phyloP scores from a whole-genome alignment of 768 basidiomycete species.

The Termitomyces sp. region DNA sequence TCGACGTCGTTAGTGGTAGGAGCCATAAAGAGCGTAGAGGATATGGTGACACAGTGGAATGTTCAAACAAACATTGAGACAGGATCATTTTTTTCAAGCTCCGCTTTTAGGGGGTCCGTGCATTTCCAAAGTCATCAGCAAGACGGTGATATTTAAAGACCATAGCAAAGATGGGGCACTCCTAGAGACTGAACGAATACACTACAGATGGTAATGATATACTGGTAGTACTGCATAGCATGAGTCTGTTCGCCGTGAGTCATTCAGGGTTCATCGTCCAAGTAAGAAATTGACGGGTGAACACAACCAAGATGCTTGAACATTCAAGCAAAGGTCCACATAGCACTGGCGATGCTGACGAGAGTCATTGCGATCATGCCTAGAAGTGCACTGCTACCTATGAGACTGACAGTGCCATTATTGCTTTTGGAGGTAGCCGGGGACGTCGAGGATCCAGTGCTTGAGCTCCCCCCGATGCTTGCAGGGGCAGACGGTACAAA shows the following conservation, averaged over 20 bases:
- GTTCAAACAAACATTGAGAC: constrained; percentile 8
- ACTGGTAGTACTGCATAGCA: constrained; percentile 7
- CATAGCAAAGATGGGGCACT: constrained; percentile 8
- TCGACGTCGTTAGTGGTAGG: constrained; percentile 18
- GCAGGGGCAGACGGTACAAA: constrained; percentile 52
- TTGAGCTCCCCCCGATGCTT: constrained; percentile 16
- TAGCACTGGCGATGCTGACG: constrained; percentile 32
- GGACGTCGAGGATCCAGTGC: constrained; percentile 13
- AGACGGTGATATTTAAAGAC: constrained; percentile 5
- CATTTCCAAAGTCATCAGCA: neutral
- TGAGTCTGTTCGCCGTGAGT: constrained; percentile 5
- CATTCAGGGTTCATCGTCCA: neutral
- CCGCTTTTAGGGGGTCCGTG: constrained; percentile 15
- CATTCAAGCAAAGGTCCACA: constrained; percentile 35
- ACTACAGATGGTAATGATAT: constrained; percentile 12
- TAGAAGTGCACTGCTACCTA: constrained; percentile 25
- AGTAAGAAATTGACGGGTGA: neutral
- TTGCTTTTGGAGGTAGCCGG: constrained; percentile 11
- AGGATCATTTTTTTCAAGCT: constrained; percentile 13
- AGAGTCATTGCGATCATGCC: constrained; percentile 29
- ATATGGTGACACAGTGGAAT: constrained; percentile 5
- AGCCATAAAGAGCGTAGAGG: constrained; percentile 12
- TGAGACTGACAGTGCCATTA: constrained; percentile 16
- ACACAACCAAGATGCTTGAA: neutral
- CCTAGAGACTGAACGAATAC: constrained; percentile 9